Evolutionary conservation across 371 early-diverging fungal genomes (phyloP), one percentile per base, ranked within the genome.

Genomic region (Lichtheimia ramosa): DNA sequence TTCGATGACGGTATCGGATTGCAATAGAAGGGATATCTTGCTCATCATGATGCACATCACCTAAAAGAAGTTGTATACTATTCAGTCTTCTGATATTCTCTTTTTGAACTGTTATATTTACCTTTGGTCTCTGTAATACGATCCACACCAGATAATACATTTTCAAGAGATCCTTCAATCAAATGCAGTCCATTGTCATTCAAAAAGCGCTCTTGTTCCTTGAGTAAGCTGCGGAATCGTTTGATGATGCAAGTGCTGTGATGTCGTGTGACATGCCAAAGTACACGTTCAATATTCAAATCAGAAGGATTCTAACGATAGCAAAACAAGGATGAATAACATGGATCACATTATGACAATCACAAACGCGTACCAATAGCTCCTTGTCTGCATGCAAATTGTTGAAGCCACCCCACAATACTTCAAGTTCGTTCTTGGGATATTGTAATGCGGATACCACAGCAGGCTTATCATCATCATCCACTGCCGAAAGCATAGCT

Each of bases 1-100:
- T 73, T 27, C 81, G 77, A 46, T 80, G 79, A 40, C 83, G 73
- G 57, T 82, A 73, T 43, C 79, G 77, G 14, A 85, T 68, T 24
- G 80, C 63, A 7, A 85, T 40, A 27, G 82, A 68, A 15, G 70
- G 65, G 3, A 63, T 27, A 21, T 53, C 62, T 18, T 34, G 34
- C 6, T 34, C 43, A 57, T 57, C 34, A 27, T 57, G 48, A 21
- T 57, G 4, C 20, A 46, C 8, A 21, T 43, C 15, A 55, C 43
- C 46, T 46, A 46, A 14, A 5, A n/a, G 4, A 20, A 46, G 20
- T 5, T 14, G 21, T 16, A 46, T 46, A 46, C 34, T 8, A 8
- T 8, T 34, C 10, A 34, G 8, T 34, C 5, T 34, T 10, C n/a
- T 0, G 34, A 34, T 34, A 27, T 27, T 5, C 10, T 34, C 34